Conservation (phyloP, 2,329 filamentous ascomycete genomes). For the Calcarisporium arbuscula region DNA sequence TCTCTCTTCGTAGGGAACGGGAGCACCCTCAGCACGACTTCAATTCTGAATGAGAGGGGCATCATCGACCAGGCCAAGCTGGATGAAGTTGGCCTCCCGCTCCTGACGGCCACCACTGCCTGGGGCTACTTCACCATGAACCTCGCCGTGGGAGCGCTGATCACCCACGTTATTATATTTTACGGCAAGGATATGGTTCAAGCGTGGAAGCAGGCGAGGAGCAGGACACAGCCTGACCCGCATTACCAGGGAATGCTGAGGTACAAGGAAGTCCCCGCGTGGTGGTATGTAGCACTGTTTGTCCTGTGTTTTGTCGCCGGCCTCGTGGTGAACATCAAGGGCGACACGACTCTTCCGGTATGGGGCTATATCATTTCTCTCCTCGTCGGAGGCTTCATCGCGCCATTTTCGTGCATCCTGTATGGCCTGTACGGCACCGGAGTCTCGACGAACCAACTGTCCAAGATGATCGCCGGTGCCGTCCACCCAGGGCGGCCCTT, state of each 20-base stretch:
- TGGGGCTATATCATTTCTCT: conserved; percentile 27
- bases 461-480: conserved; percentile 40
- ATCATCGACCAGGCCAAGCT: conserved; percentile 22
- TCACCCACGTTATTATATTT: conserved; percentile 14
- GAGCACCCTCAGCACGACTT: conserved; percentile 13
- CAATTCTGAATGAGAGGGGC: conserved; percentile 16
- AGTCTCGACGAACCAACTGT: conserved; percentile 16
- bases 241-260: conserved; percentile 34
- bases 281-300: conserved; percentile 26
- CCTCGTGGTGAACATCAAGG: conserved; percentile 23
- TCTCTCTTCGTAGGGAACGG: conserved; percentile 21
- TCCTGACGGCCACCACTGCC: conserved; percentile 19
- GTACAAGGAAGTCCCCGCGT: conserved; percentile 30
- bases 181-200: conserved; percentile 12
- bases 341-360: conserved; percentile 23
- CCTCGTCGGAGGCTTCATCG: conserved; percentile 25
- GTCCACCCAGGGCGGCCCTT: conserved; percentile 33
- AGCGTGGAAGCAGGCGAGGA: conserved; percentile 14
- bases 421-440: conserved; percentile 15
- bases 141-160: conserved; percentile 15
- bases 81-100: conserved; percentile 16
- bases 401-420: conserved; percentile 25
- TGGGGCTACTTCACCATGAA: conserved; percentile 26
- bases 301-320: conserved; percentile 22
- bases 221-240: conserved; percentile 22